Conservation (phyloP, 148 eudicot species). For the Tetragonia tetragonoides region DNA sequence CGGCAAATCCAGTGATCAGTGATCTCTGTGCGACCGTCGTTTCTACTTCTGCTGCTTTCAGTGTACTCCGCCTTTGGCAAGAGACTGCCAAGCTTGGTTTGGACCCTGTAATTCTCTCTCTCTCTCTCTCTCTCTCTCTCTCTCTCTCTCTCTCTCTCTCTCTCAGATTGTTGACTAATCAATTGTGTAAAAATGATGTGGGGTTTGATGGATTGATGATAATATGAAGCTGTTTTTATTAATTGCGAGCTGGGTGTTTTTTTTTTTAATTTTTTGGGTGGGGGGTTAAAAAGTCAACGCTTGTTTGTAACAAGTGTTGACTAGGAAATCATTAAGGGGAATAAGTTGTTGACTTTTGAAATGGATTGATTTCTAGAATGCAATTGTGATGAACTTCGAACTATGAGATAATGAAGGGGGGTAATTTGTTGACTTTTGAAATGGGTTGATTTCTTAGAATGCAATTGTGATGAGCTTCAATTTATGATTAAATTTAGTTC, state of each 20-base stretch:
- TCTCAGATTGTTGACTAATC: neutral
- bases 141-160: neutral
- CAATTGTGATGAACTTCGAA: neutral
- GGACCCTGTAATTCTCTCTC: conserved; percentile 42
- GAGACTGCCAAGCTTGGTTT: conserved; percentile 51
- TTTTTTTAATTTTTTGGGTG: neutral
- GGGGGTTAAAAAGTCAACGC: neutral
- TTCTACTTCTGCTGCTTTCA: conserved; percentile 40
- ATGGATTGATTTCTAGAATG: neutral
- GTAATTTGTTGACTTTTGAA: neutral
- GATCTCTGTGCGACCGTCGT: conserved; percentile 49
- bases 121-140: neutral
- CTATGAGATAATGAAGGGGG: neutral
- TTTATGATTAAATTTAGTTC: neutral
- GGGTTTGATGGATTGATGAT: too few relatives aligned
- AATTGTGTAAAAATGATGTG: too few relatives aligned
- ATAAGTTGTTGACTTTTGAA: neutral
- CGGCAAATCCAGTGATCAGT: conserved; percentile 30
- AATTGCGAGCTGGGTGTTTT: neutral
- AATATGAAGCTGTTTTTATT: too few relatives aligned
- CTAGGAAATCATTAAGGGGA: too few relatives aligned
- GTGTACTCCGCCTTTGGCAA: conserved; percentile 48
- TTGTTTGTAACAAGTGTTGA: too few relatives aligned
- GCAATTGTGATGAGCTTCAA: neutral
- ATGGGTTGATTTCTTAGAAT: neutral